These are phyloP conservation scores for Penicillium fimorum DNA, from an alignment of 495 filamentous ascomycete species.

Conservation along the genomic window DNA sequence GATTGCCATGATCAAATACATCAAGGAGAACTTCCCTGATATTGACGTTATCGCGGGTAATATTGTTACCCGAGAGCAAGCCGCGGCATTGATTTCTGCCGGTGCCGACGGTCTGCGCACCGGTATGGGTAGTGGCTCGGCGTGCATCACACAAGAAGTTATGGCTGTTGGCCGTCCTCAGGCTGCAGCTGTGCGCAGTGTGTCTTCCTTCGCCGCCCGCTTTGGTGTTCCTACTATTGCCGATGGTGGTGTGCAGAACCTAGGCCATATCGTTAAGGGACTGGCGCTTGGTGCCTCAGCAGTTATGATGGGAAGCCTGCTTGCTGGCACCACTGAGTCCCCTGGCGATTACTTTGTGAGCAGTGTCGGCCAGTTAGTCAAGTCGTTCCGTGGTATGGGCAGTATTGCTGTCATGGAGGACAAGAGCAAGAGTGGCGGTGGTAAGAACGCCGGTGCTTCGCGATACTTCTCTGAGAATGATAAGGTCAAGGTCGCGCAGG, in stretches of 20 bases:
- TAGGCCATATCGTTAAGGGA: slow-evolving; percentile 98
- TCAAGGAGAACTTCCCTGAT: slow-evolving; percentile 79
- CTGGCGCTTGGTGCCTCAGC: slow-evolving; percentile 90
- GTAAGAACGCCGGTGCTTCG: slow-evolving; percentile 89
- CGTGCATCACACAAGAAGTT: slow-evolving; percentile 99
- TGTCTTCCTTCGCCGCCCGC: slow-evolving; percentile 79
- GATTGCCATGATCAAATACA: slow-evolving; percentile 92
- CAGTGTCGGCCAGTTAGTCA: slow-evolving; percentile 93
- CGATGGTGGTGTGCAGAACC: slow-evolving; percentile 96
- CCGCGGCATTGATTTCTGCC: slow-evolving; percentile 85
- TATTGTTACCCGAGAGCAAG: slow-evolving; percentile 94
- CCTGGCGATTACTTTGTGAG: slow-evolving; percentile 95
- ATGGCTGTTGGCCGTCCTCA: slow-evolving; percentile 98
- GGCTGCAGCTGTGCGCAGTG: slow-evolving; percentile 85
- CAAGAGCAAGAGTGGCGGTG: slow-evolving; percentile 71
- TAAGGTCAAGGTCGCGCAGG: slow-evolving; percentile 90
- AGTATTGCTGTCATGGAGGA: slow-evolving; percentile 99
- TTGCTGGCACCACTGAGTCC: slow-evolving; percentile 96
- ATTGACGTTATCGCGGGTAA: slow-evolving; percentile 97
- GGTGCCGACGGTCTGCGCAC: slow-evolving; percentile 96
- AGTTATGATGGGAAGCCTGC: slow-evolving; percentile 98
- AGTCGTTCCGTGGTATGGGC: slow-evolving; percentile 98
- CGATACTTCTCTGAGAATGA: slow-evolving; percentile 98
- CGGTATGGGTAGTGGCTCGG: slow-evolving; percentile 96
- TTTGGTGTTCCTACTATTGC: slow-evolving; percentile 98